phyloP scores from a whole-genome alignment of 352 stramenopile genomes.

The Pilasporangium apinafurcum region DNA sequence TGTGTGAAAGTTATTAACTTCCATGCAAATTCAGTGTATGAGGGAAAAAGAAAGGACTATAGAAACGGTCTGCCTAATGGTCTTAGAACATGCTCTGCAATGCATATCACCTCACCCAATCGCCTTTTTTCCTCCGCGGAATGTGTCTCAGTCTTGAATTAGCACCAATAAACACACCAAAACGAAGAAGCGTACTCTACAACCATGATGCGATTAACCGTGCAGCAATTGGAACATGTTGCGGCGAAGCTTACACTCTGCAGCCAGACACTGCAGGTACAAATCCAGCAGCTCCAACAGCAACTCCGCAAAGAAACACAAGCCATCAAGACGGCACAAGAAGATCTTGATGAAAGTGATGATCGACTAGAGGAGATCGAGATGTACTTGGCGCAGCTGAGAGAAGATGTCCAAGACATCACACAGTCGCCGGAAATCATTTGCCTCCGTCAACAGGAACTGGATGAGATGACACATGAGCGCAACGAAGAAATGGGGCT shows the following conservation, averaged over 20 bases:
- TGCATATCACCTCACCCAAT: too few species aligned
- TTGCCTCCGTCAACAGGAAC: conserved; percentile 34
- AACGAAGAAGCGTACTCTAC: conserved; percentile 2
- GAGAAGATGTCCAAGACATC: conserved; percentile 34
- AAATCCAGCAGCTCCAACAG: conserved; percentile 25
- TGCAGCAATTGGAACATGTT: conserved; percentile 34
- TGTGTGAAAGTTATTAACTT: too few species aligned
- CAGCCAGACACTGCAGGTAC: conserved; percentile 27
- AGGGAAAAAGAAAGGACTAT: too few species aligned
- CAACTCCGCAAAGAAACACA: conserved; percentile 25
- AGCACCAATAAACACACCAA: too few species aligned
- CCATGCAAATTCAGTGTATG: too few species aligned
- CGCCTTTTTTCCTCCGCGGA: too few species aligned
- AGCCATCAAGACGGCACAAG: conserved; percentile 36
- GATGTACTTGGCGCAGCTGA: conserved; percentile 35
- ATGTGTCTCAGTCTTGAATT: too few species aligned
- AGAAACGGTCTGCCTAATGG: too few species aligned
- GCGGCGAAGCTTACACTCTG: conserved; percentile 43
- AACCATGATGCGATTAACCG: neutral
- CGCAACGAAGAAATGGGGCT: conserved; percentile 53
- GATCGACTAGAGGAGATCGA: conserved; percentile 61
- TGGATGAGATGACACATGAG: conserved; percentile 52
- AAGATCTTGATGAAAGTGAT: conserved; percentile 46
- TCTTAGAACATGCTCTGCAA: too few species aligned
- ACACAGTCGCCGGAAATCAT: conserved; percentile 13